Evolutionary conservation across 352 stramenopile genomes (phyloP), one percentile per base, ranked within the genome.

Genomic region (Globisporangium cystogenes): DNA sequence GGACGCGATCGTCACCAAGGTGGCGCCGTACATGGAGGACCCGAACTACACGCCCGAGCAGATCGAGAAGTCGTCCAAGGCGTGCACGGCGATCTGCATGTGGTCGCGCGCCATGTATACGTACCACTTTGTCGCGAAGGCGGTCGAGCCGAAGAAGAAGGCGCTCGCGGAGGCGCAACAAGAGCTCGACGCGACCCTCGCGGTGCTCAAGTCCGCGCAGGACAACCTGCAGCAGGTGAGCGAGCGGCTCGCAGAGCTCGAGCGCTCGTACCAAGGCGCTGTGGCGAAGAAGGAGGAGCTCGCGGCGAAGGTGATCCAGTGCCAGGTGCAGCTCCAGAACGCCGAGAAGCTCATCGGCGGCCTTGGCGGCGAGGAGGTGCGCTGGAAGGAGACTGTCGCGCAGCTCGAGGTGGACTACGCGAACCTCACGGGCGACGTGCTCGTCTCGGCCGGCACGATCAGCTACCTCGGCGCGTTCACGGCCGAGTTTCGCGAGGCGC

Each of bases 1-100:
- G 0, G 87, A 96, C 49, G 76, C 76, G 8, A 93, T 96, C 53
- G 88, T 96, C 37, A 51, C 68, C 10, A 94, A 91, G 53, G 79
- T 92, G 2, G 53, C 68, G 0, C 78, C 86, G 0, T 96, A 91
- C 61, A 95, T 96, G 72, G 80, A 93, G 48, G 86, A 96, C 53
- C 84, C 84, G 1, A 94, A 95, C 51, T 96, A 96, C 53, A 96
- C 84, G 5, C 88, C 90, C 0, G 86, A 95, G 27, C 73, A 77
- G n/a, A 96, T 97, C 52, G 86, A 96, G 26, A 96, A 96, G 48
- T 93, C 90, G 3, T 96, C 87, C 1, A 96, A 95, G 54, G 90
- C 90, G 8, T 96, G 86, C 60, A 95, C 82, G 8, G 90, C 86
- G 16, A 94, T 97, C 36, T 97, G 90, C 56, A 96, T 95, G 85